Conservation (phyloP, 176 grass and related monocot genomes). For the Thinopyrum elongatum region DNA sequence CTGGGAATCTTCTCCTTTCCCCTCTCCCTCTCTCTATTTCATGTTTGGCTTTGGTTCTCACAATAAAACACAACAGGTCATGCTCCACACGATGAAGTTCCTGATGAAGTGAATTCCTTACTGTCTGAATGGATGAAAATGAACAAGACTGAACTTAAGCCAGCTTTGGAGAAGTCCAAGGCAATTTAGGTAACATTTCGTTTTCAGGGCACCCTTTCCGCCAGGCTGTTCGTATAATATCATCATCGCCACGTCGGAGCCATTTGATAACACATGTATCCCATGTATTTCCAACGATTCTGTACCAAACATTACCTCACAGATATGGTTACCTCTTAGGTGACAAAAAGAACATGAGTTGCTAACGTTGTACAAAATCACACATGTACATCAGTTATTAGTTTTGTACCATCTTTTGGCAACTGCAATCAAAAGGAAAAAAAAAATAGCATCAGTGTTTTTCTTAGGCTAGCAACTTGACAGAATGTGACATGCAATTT, state of each 20-base stretch:
- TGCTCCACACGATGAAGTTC: slow-evolving; percentile 87
- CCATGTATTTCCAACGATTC: neutral
- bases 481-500: slow-evolving; percentile 15
- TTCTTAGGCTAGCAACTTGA: neutral
- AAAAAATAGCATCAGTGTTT: neutral
- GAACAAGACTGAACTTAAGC: slow-evolving; percentile 39
- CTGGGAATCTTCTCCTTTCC: neutral
- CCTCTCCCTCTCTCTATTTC: neutral
- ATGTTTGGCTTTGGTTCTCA: neutral
- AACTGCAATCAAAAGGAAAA: neutral
- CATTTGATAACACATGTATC: slow-evolving; percentile 16
- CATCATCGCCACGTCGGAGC: neutral
- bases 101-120: slow-evolving; percentile 69
- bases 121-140: slow-evolving; percentile 60
- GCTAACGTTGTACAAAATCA: neutral
- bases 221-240: slow-evolving; percentile 20
- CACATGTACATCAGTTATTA: neutral
- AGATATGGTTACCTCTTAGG: neutral
- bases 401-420: slow-evolving; percentile 2
- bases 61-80: slow-evolving; percentile 56
- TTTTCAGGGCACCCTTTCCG: neutral
- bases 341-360: neutral
- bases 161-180: slow-evolving; percentile 42
- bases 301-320: neutral
- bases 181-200: slow-evolving; percentile 33